A percentile compares a stretch with the other conserved stretches of the same genome.
phyloP scores from a whole-genome alignment of 305 asterid species.

The Solanum hybrid region DNA sequence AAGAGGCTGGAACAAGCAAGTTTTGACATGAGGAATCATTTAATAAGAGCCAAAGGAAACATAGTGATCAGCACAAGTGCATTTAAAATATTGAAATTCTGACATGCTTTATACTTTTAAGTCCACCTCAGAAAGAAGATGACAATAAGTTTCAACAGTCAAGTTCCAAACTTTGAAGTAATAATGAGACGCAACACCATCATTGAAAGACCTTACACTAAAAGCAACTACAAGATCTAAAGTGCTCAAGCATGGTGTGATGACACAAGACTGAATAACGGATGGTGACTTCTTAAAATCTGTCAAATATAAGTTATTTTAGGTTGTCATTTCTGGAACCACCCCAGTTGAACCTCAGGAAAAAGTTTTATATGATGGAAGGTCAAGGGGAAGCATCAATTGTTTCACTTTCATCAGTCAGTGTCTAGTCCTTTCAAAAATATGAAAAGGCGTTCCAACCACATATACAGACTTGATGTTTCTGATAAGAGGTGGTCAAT shows the following conservation, averaged over 20 bases:
- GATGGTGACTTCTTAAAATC: neutral
- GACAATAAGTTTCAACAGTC: neutral
- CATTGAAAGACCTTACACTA: neutral
- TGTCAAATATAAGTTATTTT: neutral
- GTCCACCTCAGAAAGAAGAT: neutral
- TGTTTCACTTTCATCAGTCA: neutral
- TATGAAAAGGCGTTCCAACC: neutral
- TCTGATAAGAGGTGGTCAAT: neutral
- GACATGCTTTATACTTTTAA: neutral
- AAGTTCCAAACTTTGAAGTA: neutral
- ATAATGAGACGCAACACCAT: neutral
- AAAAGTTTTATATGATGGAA: neutral
- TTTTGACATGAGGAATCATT: neutral
- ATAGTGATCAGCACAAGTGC: neutral
- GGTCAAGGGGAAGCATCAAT: neutral
- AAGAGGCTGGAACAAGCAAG: constrained; percentile 51
- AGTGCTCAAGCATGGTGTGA: neutral
- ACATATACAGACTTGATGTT: neutral
- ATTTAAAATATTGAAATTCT: neutral
- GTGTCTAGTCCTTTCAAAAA: neutral
- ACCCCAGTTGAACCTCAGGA: neutral
- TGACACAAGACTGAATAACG: neutral
- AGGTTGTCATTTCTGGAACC: neutral
- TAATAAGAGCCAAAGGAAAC: neutral
- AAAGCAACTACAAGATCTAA: neutral